Conservation (phyloP, 192 early-diverging fungal genomes). For the Backusella parvicylindrica region DNA sequence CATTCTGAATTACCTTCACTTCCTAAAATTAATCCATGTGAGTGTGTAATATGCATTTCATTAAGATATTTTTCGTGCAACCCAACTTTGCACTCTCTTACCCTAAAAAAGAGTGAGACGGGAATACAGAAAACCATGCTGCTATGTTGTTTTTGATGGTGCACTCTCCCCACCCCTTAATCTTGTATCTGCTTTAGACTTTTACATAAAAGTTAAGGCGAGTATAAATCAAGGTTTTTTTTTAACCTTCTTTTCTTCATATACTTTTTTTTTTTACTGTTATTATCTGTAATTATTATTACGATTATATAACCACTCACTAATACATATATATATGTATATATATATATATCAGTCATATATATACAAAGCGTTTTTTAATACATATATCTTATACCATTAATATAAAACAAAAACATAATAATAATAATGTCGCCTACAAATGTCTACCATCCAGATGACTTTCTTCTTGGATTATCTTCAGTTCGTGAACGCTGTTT, state of each 20-base stretch:
- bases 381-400: background rate
- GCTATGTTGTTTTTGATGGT: background rate
- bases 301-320: background rate
- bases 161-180: background rate
- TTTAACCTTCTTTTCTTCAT: background rate
- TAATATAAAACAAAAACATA: background rate
- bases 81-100: background rate
- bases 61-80: background rate
- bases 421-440: background rate
- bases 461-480: constrained; percentile 58
- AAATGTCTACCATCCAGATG: constrained; percentile 3
- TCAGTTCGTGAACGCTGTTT: constrained; percentile 76
- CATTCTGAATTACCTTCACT: background rate
- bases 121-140: constrained; percentile 1
- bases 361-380: background rate
- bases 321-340: background rate
- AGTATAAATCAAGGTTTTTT: background rate
- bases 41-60: background rate
- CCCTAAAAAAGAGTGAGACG: background rate
- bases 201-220: background rate
- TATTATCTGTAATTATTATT: background rate
- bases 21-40: background rate
- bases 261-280: background rate
- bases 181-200: background rate
- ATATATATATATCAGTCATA: background rate